A percentile compares a stretch with the other conserved stretches of the same genome.
phyloP scores from a whole-genome alignment of 352 stramenopile species.

The Globisporangium barbulae region DNA sequence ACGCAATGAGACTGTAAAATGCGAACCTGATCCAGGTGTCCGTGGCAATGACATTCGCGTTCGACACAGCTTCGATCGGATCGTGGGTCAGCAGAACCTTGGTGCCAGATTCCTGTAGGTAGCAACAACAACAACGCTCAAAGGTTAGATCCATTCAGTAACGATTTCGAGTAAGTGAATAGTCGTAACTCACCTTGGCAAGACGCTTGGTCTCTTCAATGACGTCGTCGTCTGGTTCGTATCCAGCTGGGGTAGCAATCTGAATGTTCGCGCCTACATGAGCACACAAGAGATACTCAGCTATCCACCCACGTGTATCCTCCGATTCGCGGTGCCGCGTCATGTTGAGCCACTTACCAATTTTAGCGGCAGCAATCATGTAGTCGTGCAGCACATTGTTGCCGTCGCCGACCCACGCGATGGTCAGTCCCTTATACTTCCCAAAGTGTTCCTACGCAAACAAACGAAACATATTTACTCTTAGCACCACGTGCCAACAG shows the following conservation, averaged over 20 bases:
- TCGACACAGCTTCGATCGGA: conserved; percentile 91
- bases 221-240: conserved; percentile 89
- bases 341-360: conserved; percentile 42
- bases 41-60: conserved; percentile 94
- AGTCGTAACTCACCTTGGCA: conserved; percentile 33
- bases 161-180: not conserved
- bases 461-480: not conserved
- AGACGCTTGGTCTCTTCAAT: conserved; percentile 89
- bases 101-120: conserved; percentile 48
- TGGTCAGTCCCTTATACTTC: conserved; percentile 85
- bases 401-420: conserved; percentile 97
- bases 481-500: not conserved
- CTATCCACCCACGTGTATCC: too few species aligned
- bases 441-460: conserved; percentile 74
- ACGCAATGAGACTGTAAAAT: not conserved
- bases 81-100: conserved; percentile 84
- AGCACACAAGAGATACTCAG: not conserved
- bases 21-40: conserved; percentile 94
- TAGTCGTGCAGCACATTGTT: conserved; percentile 98
- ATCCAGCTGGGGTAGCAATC: conserved; percentile 93
- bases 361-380: conserved; percentile 92
- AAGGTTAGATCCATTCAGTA: not conserved
- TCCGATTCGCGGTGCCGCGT: too few species aligned
- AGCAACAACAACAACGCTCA: not conserved
- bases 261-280: conserved; percentile 85